These are phyloP conservation scores for Sphagnum contortum DNA, from an alignment of 225 moss, liverwort and hornwort species.

Conservation along the genomic window DNA sequence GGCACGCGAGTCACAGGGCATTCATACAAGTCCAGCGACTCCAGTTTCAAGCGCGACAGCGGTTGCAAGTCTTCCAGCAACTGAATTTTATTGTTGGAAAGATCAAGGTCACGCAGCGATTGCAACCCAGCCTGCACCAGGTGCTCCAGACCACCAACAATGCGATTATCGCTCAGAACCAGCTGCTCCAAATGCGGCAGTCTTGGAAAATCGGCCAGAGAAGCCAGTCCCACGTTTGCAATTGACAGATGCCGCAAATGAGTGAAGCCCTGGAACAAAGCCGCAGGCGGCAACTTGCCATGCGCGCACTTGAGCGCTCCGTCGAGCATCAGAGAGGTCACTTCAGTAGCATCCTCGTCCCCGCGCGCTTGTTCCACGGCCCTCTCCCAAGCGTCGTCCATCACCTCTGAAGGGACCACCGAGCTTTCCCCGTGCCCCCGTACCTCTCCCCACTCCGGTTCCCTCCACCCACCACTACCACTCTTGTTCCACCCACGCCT, in stretches of 20 bases:
- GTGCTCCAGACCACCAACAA: constrained; percentile 66
- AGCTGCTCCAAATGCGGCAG: constrained; percentile 57
- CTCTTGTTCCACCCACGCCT: too few species aligned
- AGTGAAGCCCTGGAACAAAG: constrained; percentile 38
- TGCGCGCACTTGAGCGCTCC: constrained; percentile 66
- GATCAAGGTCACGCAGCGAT: constrained; percentile 65
- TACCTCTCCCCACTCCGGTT: too few species aligned
- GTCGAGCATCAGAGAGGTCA: constrained; percentile 52
- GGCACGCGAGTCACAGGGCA: constrained; percentile 58
- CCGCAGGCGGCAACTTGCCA: constrained; percentile 52
- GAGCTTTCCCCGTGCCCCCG: too few species aligned
- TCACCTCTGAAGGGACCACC: not conserved
- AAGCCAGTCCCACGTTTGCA: constrained; percentile 63
- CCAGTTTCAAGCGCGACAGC: constrained; percentile 54
- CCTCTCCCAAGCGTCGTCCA: constrained; percentile 70
- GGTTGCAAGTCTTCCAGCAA: constrained; percentile 64
- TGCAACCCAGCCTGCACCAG: constrained; percentile 63
- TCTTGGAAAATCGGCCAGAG: constrained; percentile 60
- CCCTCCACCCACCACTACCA: too few species aligned
- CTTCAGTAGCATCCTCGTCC: constrained; percentile 31
- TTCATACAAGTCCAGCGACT: constrained; percentile 68
- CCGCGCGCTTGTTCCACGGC: constrained; percentile 66
- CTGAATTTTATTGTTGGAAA: constrained; percentile 83
- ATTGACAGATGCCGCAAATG: constrained; percentile 69
- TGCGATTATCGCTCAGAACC: constrained; percentile 73